A percentile compares a stretch with the other conserved stretches of the same genome.
Conservation (phyloP, 108 stramenopile genomes). For the Skeletonema menzelii region DNA sequence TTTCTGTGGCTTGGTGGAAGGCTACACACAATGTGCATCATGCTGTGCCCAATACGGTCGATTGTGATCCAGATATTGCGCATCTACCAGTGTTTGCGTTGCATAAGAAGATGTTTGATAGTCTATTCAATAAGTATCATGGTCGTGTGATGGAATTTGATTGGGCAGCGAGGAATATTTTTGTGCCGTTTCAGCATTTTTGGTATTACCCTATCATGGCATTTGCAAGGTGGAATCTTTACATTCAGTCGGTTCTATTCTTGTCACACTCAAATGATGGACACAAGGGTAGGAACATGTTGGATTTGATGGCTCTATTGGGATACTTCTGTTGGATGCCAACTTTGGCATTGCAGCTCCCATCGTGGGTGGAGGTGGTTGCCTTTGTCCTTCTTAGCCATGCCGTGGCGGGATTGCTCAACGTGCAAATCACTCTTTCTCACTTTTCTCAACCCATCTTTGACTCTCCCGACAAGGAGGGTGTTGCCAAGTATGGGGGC, state of each 20-base stretch:
- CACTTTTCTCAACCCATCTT: conserved; percentile 74
- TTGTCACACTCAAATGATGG: conserved; percentile 35
- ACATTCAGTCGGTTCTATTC: conserved; percentile 65
- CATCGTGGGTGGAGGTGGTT: conserved; percentile 48
- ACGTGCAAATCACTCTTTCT: conserved; percentile 83
- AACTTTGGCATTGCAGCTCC: conserved; percentile 45
- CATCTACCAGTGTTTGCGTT: conserved; percentile 90
- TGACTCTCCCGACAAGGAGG: conserved; percentile 35
- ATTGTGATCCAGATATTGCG: conserved; percentile 95
- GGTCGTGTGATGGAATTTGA: conserved; percentile 64
- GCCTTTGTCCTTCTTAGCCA: conserved; percentile 76
- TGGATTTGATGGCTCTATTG: conserved; percentile 59
- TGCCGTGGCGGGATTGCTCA: conserved; percentile 80
- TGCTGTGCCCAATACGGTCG: conserved; percentile 81
- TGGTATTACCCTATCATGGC: conserved; percentile 91
- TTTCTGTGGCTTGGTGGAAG: conserved; percentile 92
- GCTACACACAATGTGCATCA: conserved; percentile 92
- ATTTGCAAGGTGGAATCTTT: conserved; percentile 84
- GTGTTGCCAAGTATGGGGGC: conserved; percentile 39
- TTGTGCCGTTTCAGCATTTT: conserved; percentile 85
- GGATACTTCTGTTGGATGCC: conserved; percentile 68
- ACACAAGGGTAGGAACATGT: conserved; percentile 30
- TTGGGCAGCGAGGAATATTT: conserved; percentile 55
- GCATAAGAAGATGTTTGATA: conserved; percentile 62
- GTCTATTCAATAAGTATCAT: conserved; percentile 70